phyloP scores from a whole-genome alignment of 2,329 filamentous ascomycete species.

The Anthostomella pinea region DNA sequence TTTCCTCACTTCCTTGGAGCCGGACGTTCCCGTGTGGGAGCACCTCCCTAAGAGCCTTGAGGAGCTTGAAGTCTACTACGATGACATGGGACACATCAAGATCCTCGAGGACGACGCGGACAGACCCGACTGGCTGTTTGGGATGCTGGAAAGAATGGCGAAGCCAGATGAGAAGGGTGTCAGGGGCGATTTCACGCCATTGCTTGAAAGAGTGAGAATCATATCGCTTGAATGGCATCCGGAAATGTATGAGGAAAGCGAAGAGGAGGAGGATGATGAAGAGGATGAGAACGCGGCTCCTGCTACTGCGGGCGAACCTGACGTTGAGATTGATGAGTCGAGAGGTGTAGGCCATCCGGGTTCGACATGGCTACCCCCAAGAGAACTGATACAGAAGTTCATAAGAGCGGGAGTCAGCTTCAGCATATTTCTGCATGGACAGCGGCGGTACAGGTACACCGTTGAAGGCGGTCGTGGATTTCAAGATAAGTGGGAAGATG shows the following conservation, averaged over 20 bases:
- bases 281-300: too few species aligned
- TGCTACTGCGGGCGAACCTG: too few species aligned
- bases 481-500: conserved; percentile 1
- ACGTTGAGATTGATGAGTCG: background rate
- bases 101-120: background rate
- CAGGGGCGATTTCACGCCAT: conserved; percentile 1
- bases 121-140: conserved; percentile 2
- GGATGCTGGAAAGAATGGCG: background rate
- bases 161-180: too few species aligned
- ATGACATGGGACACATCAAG: background rate
- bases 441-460: conserved; percentile 2
- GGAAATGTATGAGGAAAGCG: background rate
- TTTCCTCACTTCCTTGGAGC: conserved; percentile 2
- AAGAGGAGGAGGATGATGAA: too few species aligned
- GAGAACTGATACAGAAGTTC: background rate
- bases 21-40: conserved; percentile 1
- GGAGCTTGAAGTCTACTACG: conserved; percentile 8
- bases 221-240: background rate
- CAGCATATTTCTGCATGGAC: conserved; percentile 5
- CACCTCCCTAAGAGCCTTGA: conserved; percentile 7
- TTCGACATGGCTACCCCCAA: conserved; percentile 1
- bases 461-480: conserved; percentile 1
- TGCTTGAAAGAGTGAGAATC: conserved; percentile 2
- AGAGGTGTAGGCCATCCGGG: background rate
- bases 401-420: conserved; percentile 5